Evolutionary conservation across 2,329 filamentous ascomycete species (phyloP).

Genomic region (Pseudocercospora fuligena): DNA sequence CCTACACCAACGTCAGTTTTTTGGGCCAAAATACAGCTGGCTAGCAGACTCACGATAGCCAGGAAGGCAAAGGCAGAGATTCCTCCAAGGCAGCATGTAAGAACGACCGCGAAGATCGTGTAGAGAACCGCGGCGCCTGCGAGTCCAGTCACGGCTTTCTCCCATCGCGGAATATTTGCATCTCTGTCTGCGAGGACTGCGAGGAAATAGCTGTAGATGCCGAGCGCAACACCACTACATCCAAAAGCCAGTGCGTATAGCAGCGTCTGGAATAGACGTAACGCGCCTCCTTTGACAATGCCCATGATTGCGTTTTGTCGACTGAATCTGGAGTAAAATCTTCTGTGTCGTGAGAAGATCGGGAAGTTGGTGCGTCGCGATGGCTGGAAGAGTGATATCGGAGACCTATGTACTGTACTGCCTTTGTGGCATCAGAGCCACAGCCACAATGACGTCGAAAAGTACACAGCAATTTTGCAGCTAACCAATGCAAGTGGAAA

Average conservation of each 20-base stretch:
- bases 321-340: no score
- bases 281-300: slow-evolving; percentile 58
- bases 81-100: slow-evolving; percentile 81
- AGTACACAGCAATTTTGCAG: not conserved
- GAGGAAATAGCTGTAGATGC: slow-evolving; percentile 76
- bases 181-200: slow-evolving; percentile 70
- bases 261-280: slow-evolving; percentile 71
- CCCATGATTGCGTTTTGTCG: slow-evolving; percentile 35
- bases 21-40: not conserved
- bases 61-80: slow-evolving; percentile 73
- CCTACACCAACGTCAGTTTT: slow-evolving; percentile 1
- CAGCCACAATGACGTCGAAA: not conserved
- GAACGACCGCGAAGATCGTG: slow-evolving; percentile 69
- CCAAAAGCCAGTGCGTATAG: slow-evolving; percentile 76
- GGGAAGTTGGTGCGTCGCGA: not conserved
- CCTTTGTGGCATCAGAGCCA: not conserved
- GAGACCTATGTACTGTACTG: not conserved
- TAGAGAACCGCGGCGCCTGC: slow-evolving; percentile 77
- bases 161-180: slow-evolving; percentile 65
- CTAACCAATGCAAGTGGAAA: not conserved
- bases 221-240: slow-evolving; percentile 72
- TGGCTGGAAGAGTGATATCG: not conserved
- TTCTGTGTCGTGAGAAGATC: not conserved
- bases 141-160: slow-evolving; percentile 67
- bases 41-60: slow-evolving; percentile 55